Evolutionary conservation across 306 rosid genomes (phyloP), one percentile per base, ranked within the genome.

Genomic region (Sphenostylis stenocarpa): DNA sequence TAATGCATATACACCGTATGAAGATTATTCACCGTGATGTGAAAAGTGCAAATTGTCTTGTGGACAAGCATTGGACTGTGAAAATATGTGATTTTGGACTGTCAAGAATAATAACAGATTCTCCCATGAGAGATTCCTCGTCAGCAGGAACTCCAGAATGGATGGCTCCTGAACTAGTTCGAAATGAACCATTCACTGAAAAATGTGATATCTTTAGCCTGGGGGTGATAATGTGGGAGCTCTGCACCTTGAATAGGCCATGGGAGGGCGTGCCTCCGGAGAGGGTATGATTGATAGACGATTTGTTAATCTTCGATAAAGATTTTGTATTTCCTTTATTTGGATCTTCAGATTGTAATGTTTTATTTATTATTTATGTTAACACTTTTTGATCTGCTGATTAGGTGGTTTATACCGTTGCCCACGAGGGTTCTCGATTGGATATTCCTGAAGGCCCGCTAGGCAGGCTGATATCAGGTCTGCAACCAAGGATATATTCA

Each of bases 61-160:
- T 95, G 86, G 91, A 92, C 65, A 95, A 89, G 85, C 97, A 95
- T 80, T 95, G 89, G 96, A 82, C 92, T 0, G 97, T 92, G 79
- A 95, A 95, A 88, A 85, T 95, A 67, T 95, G 99, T 81, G 99
- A 95, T 86, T 95, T 95, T 74, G 99, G 99, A 78, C 97, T 95
- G 58, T 95, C 99, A 3, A 90, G 96, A 85, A 83, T 90, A 72
- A 61, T 92, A 81, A 85, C 74, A 0, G 92, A 89, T 43, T 61
- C 88, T 48, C 86, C 93, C 66, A 85, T 86, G 79, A 88, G 71
- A 69, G 97, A 88, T 76, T 78, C 93, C 23, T 85, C 97, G 16
- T 90, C 97, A 66, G 97, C 97, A 2, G 99, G 99, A 88, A 95
- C 99, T 47, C 99, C 99, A 3, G 99, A 95, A 81, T 95, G 99